Base-by-base conservation (phyloP, 345 rosid genomes). In the Sisymbrium altissimum region DNA sequence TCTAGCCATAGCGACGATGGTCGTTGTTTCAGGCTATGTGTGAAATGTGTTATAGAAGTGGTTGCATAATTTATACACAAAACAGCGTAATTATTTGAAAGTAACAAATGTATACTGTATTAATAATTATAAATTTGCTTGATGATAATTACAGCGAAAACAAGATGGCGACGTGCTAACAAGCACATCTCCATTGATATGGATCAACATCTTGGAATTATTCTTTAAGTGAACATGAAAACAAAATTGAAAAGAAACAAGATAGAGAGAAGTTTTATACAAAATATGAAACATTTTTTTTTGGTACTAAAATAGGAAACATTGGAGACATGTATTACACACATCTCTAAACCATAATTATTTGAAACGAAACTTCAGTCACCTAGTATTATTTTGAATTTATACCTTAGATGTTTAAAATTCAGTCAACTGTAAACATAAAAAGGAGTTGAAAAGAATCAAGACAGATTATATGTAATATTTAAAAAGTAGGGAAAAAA, bases 1-100 rank as follows among this genome's bases (percentile, higher is more conserved):
- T 68, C 29, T 43, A 41, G 64, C 64, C 73, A 66, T 66, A 35
- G 50, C 33, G 38, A 60, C 23, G 66, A 64, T 55, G 43, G 32
- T 40, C 4, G 18, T 41, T 57, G 18, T 64, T 46, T 64, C 14
- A 46, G 29, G 29, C 29, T 62, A 4, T 36, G 73, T 30, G 44
- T 70, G 27, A 45, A 4, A 45, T 70, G 46, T 70, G 74, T 7
- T 32, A 50, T 60, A 19, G 32, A 44, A 57, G 9, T 30, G 45
- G 9, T 61, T 4, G 36, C 64, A 54, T 55, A 1, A 32, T 73
- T 73, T 73, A 64, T 73, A 54, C 48, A 23, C 39, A 33, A 73
- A 54, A 64, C 30, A 33, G 6, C 23, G 19, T 15, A 44, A 30
- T 21, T 40, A 29, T 5, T 48, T 71, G 53, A 40, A 12, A 50